Evolutionary conservation across 805 yeast species (phyloP), one percentile per base, ranked within the genome.

Genomic region (Yamadazyma scolyti): DNA sequence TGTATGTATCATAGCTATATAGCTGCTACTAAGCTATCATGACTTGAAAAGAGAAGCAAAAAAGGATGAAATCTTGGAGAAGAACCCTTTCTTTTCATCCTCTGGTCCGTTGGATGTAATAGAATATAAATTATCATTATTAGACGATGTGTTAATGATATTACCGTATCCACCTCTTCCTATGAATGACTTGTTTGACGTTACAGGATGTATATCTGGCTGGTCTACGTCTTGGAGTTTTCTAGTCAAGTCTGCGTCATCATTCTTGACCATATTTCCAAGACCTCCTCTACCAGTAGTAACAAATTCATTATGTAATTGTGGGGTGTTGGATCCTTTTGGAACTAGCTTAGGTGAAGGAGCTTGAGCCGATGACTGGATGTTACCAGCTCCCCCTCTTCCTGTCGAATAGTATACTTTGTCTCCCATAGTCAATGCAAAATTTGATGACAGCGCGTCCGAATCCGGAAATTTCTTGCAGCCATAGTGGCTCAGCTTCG

Each of bases 221-320:
- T 57, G 64, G 24, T 78, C 85, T 5, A 78, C 85, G 45, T 77
- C 88, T 52, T 81, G 88, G 9, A 82, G 70, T 42, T 65, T 69
- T 38, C 88, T 64, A 4, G 85, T 69, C 28, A 73, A 46, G 28
- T 68, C 65, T 1, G 81, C 74, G 50, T 80, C 77, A 20, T 66
- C 66, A 52, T 80, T 82, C 39, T 63, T 68, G 33, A 77, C 58
- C 84, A 82, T 82, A 47, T 82, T 82, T 4, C 90, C 90, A 29
- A 74, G 78, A 5, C 90, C 90, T 5, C 90, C 90, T 42, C 90
- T 67, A 13, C 89, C 90, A 2, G 88, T 82, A 16, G 83, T 70
- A 47, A 75, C 73, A 16, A 74, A 71, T 17, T 73, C 71, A 12
- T 73, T 71, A 15, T 73, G 53, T 19, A 77, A 61, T 45, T 62